Conservation (phyloP, 345 rosid species). For the Eucalyptus curtisii region DNA sequence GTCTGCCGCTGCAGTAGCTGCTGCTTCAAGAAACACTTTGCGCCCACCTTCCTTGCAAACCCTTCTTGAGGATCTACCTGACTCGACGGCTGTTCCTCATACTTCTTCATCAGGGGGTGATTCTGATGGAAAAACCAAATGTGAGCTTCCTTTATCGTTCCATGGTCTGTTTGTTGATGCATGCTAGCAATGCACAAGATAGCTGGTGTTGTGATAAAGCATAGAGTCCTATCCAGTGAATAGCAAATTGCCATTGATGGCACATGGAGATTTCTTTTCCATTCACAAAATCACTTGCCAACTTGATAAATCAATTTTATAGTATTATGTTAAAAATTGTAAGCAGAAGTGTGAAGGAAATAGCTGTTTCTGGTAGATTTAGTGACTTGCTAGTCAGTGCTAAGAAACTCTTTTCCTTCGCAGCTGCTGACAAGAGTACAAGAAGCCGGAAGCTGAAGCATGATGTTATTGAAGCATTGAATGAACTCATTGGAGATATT, state of each 20-base stretch:
- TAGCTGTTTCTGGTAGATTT: background rate
- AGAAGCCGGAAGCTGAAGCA: slow-evolving; percentile 87
- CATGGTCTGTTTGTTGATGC: background rate
- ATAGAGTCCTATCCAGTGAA: background rate
- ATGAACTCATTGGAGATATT: slow-evolving; percentile 87
- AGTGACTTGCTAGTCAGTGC: background rate
- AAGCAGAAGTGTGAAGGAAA: background rate
- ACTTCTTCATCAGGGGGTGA: slow-evolving; percentile 95
- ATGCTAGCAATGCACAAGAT: background rate
- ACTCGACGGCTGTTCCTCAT: slow-evolving; percentile 49
- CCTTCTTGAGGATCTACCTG: slow-evolving; percentile 76
- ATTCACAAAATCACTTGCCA: background rate
- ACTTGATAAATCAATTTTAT: background rate
- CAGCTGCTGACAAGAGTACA: slow-evolving; percentile 95
- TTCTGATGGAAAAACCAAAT: slow-evolving; percentile 96
- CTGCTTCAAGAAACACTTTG: slow-evolving; percentile 85
- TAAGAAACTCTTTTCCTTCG: background rate
- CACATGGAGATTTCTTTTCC: background rate
- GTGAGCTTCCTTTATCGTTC: slow-evolving; percentile 10
- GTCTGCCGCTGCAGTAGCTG: slow-evolving; percentile 90
- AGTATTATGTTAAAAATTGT: background rate
- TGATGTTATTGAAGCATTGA: slow-evolving; percentile 93
- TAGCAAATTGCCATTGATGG: background rate
- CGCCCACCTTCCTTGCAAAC: slow-evolving; percentile 93
- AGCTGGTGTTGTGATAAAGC: background rate